Percentiles rank a stretch among this genome's conserved stretches.
Evolutionary conservation across 805 yeast genomes (phyloP).

Genomic region (Clavispora vitiphila): DNA sequence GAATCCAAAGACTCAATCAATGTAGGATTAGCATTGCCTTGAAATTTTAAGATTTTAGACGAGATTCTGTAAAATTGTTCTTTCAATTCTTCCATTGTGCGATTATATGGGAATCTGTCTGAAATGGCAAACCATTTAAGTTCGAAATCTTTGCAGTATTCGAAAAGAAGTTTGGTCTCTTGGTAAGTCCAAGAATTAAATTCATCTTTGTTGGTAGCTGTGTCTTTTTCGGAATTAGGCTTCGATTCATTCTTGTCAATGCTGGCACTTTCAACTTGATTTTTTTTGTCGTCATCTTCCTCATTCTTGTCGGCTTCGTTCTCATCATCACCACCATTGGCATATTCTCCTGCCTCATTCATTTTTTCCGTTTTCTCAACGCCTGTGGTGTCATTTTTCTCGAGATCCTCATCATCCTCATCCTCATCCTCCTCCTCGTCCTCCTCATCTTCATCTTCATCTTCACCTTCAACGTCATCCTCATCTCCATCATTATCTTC

Average conservation of each 20-base stretch:
- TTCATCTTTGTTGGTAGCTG: slow-evolving; percentile 24
- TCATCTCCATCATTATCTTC: not conserved
- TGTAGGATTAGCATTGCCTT: slow-evolving; percentile 38
- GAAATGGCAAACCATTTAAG: slow-evolving; percentile 64
- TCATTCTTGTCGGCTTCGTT: slow-evolving; percentile 31
- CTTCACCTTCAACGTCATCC: not conserved
- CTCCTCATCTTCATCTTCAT: not conserved
- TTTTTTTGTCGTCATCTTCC: slow-evolving; percentile 1
- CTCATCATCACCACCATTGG: not conserved
- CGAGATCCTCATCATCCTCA: not conserved
- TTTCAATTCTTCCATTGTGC: slow-evolving; percentile 75
- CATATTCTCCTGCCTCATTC: slow-evolving; percentile 3
- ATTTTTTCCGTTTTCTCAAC: slow-evolving; percentile 3
- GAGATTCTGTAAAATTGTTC: slow-evolving; percentile 73
- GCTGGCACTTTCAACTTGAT: slow-evolving; percentile 4
- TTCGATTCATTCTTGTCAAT: slow-evolving; percentile 2
- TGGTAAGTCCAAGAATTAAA: slow-evolving; percentile 59
- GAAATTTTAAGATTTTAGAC: slow-evolving; percentile 38
- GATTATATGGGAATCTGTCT: slow-evolving; percentile 47
- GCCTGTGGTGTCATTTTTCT: not conserved
- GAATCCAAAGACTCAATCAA: slow-evolving; percentile 57
- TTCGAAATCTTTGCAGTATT: slow-evolving; percentile 56
- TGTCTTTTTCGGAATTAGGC: not conserved
- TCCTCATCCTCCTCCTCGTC: not conserved
- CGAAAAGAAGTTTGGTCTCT: slow-evolving; percentile 78